Base-by-base conservation (phyloP, 768 basidiomycete genomes). In the Mycena rosella region DNA sequence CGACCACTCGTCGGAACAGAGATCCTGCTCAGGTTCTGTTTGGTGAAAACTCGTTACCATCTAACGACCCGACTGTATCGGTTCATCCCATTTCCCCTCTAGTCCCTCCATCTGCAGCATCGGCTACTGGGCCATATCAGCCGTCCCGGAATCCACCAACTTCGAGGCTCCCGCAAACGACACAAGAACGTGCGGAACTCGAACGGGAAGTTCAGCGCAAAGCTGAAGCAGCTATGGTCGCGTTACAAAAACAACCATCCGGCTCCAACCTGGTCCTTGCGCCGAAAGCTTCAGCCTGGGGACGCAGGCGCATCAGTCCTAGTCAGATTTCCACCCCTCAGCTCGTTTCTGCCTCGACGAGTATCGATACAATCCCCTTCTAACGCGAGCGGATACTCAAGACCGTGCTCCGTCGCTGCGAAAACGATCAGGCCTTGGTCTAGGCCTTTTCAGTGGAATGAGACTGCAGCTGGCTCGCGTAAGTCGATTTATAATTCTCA, bases 1-100 rank as follows among this genome's bases (percentile, higher is more conserved):
- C 82, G 29, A 87, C 84, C 38, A 85, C 88, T 47, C 88, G 89
- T 63, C 85, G 89, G 59, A 90, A 91, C 69, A 83, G 91, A 70
- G 91, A 92, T 74, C 84, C 95, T n/a, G 91, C 93, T 2, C 89
- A 90, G 62, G 90, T 89, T n/a, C 79, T 95, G 45, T 94, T 95
- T 72, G 92, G 91, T 20, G n/a, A n/a, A n/a, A n/a, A n/a, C n/a
- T n/a, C n/a, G n/a, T n/a, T n/a, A n/a, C n/a, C n/a, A n/a, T n/a
- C n/a, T n/a, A n/a, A n/a, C n/a, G n/a, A n/a, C n/a, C n/a, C n/a
- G n/a, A n/a, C n/a, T n/a, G n/a, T n/a, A n/a, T n/a, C n/a, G n/a
- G n/a, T n/a, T n/a, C 49, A 47, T 53, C 66, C 70, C 5, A 65
- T 61, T 62, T 71, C 70, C n/a, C 65, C 70, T 15, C 63, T 65